Base-by-base conservation (phyloP, 129 eudicot genomes). In the Mikania micrantha region DNA sequence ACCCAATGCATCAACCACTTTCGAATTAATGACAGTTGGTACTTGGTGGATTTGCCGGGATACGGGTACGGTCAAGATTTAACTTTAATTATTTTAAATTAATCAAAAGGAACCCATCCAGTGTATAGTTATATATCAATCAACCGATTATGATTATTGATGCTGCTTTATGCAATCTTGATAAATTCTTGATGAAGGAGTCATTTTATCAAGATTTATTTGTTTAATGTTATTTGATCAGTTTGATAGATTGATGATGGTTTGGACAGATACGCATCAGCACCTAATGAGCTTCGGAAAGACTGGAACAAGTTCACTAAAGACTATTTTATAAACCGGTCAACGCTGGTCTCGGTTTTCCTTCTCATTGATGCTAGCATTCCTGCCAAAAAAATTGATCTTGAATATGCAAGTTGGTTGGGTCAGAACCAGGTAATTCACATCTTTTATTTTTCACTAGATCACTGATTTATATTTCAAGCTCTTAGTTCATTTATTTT, bases 1-100 rank as follows among this genome's bases (percentile, higher is more conserved):
- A 93, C 98, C 69, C 98, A 88, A 76, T 93, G 98, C 78, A 93
- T 93, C 88, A 93, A 93, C 82, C 98, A 93, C 80, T 93, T 93
- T 59, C 90, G 86, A 36, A 81, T 93, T 11, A 88, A 93, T 62
- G 95, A 86, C 71, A 89, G 96, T 80, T 93, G 98, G 98, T 89
- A 80, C 78, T 83, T 93, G 45, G 98, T 89, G 54, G 96, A 93
- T 79, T 81, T 93, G 69, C 98, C 98, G 56, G 96, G 95, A 80
- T 93, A 84, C 24, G 98, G 96, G 98, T 93, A 88, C 34, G 71
- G 4, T 45, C 72, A 38, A 24, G 3, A 5, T 11, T 53, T 53
- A 22, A 52, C 9, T 0, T 53, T 41, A 17, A 3, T n/a, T 20
- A 20, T 28, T 25, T 5, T 59, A 47, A 17, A 19, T 48, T n/a